Base-by-base conservation (phyloP, 495 filamentous ascomycete species). In the Cercophora samala region DNA sequence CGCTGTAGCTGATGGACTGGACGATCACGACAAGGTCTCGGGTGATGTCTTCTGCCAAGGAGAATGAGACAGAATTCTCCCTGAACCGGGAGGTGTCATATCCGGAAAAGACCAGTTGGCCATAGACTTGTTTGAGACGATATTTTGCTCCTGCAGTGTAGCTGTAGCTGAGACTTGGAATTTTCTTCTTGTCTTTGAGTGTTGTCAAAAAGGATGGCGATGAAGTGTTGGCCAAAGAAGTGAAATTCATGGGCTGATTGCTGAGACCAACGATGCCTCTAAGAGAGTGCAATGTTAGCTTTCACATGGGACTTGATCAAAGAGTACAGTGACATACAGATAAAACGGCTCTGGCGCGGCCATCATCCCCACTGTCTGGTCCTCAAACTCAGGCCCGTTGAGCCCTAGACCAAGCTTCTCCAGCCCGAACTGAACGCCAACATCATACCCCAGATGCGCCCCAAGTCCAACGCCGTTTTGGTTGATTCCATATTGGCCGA, bases 131-230 rank as follows among this genome's bases (percentile, higher is more conserved):
- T 59, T 82, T 81, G n/a, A 83, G 72, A 76, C 80, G 81, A 69
- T 87, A 87, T 52, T 77, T 75, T 18, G 81, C 81, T 21, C 85
- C 86, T 19, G 84, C 85, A 17, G 85, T 87, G 73, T 86, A 87
- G 46, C 81, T 83, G 76, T 79, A 86, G 26, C 80, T 82, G 29
- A 83, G 54, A 68, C 83, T 86, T 17, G 83, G 80, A 18, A 86
- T 84, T 15, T 73, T 61, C 8, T 76, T 76, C 23, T 83, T 72
- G 37, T 82, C 72, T 66, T 78, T 83, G 17, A 87, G 69, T 0
- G 78, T 76, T 19, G 78, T 80, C 51, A 86, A 65, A 63, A 84
- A 85, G 64, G 84, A 85, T 13, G 82, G 67, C 58, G 78, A 72
- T 11, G 79, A 72, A 54, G 70, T 76, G 68, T 84, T 81, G 5